Conservation (phyloP, 2,329 filamentous ascomycete genomes). For the Microsporum ferrugineum region DNA sequence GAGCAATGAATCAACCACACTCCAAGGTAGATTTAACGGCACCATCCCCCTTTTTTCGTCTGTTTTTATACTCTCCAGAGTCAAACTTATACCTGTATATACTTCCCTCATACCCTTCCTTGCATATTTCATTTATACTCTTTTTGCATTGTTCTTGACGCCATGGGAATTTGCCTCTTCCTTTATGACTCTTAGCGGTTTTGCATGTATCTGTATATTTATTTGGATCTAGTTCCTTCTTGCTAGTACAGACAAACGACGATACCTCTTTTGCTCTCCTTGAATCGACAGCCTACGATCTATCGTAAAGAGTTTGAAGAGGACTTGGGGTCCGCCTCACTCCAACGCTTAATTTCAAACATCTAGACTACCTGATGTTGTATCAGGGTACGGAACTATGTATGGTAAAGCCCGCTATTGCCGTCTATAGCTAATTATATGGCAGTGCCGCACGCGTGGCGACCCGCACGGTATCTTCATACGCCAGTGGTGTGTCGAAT, state of each 20-base stretch:
- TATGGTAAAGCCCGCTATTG: too few species aligned
- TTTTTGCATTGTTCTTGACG: neutral
- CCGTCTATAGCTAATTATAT: too few species aligned
- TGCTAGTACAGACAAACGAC: neutral
- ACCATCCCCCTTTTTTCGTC: neutral
- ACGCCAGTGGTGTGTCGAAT: too few species aligned
- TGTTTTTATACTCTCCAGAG: neutral
- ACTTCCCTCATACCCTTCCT: neutral
- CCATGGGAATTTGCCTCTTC: neutral
- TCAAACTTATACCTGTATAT: neutral
- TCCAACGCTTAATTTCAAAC: too few species aligned
- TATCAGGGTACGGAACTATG: too few species aligned
- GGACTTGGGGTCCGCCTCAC: too few species aligned
- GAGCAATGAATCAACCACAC: constrained; percentile 6
- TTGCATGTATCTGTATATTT: neutral
- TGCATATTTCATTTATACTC: neutral
- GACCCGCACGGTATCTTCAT: too few species aligned
- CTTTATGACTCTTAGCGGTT: neutral
- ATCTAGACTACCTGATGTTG: too few species aligned
- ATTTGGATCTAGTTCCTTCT: neutral
- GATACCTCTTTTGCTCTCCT: neutral
- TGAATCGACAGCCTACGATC: neutral
- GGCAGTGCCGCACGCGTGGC: too few species aligned
- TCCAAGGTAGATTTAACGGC: neutral
- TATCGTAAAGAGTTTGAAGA: too few species aligned